Evolutionary conservation across 139 green algal species (phyloP).

Genomic region (Cymbomonas tetramitiformis): DNA sequence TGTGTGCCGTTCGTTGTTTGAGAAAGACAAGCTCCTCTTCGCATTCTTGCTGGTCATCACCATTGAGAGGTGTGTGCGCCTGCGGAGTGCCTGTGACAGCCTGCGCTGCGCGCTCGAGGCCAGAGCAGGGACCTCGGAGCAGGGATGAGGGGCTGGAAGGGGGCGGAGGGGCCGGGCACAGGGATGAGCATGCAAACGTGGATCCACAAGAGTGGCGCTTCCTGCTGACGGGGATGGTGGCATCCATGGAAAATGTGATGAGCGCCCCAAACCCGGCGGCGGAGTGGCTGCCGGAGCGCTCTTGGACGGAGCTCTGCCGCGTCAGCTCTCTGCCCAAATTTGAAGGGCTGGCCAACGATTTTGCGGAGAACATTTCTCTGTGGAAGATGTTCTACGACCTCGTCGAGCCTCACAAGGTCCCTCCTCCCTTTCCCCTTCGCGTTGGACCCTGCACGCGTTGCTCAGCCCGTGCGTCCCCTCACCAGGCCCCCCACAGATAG

Average conservation of each 20-base stretch:
- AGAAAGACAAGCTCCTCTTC: slow-evolving; percentile 38
- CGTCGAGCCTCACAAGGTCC: slow-evolving; percentile 6
- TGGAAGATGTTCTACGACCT: slow-evolving; percentile 20
- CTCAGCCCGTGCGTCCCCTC: no score
- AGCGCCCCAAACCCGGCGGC: slow-evolving; percentile 42
- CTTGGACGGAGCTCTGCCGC: slow-evolving; percentile 32
- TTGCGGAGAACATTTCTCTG: not conserved
- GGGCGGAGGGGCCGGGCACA: no score
- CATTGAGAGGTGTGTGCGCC: slow-evolving; percentile 35
- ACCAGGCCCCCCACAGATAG: no score
- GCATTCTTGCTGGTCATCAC: slow-evolving; percentile 31
- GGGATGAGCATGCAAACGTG: no score
- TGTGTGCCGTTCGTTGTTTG: slow-evolving; percentile 32
- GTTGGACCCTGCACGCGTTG: no score
- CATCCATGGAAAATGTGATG: slow-evolving; percentile 1
- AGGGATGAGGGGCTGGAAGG: no score
- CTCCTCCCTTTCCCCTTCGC: no score
- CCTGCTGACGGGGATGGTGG: slow-evolving; percentile 41
- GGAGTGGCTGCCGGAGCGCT: slow-evolving; percentile 45
- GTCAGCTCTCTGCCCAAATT: slow-evolving; percentile 18
- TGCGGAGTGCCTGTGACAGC: no score
- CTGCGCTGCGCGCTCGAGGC: no score
- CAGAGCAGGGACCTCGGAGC: no score
- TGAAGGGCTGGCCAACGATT: not conserved
- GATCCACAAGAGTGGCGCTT: slow-evolving; percentile 52